Percentiles rank a stretch among this genome's conserved stretches.
phyloP scores from a whole-genome alignment of 441 rosid species.

The Lagerstroemia fauriei region DNA sequence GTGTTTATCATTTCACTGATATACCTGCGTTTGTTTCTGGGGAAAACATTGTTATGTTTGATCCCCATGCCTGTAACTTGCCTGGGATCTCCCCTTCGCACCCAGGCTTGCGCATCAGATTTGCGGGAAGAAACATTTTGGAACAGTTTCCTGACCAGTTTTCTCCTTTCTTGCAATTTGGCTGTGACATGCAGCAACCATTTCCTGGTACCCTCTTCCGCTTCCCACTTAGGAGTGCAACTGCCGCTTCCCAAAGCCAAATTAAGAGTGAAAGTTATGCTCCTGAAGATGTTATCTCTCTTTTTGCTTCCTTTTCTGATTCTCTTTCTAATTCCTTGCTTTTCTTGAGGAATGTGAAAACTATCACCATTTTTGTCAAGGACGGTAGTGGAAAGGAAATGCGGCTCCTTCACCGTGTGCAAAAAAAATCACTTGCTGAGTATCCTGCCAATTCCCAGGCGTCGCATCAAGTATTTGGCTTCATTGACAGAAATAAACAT shows the following conservation, averaged over 20 bases:
- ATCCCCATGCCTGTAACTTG: slow-evolving; percentile 93
- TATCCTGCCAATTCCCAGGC: slow-evolving; percentile 53
- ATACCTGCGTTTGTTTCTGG: slow-evolving; percentile 95
- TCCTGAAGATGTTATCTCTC: slow-evolving; percentile 84
- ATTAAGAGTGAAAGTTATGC: slow-evolving; percentile 85
- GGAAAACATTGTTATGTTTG: slow-evolving; percentile 96
- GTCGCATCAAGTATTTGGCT: slow-evolving; percentile 55
- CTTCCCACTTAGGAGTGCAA: slow-evolving; percentile 83
- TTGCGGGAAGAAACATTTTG: slow-evolving; percentile 81
- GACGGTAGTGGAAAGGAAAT: slow-evolving; percentile 79
- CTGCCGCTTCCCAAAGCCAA: slow-evolving; percentile 76
- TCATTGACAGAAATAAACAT: slow-evolving; percentile 56
- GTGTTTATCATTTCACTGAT: slow-evolving; percentile 98
- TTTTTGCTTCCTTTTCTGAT: slow-evolving; percentile 75
- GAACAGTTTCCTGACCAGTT: slow-evolving; percentile 99
- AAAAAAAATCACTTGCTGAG: slow-evolving; percentile 57
- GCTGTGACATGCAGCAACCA: slow-evolving; percentile 81
- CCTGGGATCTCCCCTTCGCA: slow-evolving; percentile 98
- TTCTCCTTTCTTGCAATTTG: slow-evolving; percentile 91
- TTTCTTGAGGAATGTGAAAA: slow-evolving; percentile 82
- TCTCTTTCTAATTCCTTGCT: slow-evolving; percentile 81
- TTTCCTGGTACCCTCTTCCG: slow-evolving; percentile 97
- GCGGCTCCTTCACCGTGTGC: slow-evolving; percentile 80
- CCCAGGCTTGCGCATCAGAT: slow-evolving; percentile 94
- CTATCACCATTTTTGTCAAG: slow-evolving; percentile 72